Conservation (phyloP, 768 basidiomycete species). For the Paxillus involutus region DNA sequence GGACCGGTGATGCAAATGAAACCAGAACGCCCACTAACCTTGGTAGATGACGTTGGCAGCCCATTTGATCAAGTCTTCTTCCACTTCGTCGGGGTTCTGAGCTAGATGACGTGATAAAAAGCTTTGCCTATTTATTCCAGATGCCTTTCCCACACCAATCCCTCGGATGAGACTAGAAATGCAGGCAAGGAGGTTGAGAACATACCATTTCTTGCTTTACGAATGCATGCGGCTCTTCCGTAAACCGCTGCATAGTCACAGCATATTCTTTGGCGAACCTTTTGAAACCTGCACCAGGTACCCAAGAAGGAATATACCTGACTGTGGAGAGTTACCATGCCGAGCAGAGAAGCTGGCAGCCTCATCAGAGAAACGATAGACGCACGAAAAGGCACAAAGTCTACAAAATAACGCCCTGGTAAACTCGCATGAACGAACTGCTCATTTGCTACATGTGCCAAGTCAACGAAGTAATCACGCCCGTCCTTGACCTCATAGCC, state of each 20-base stretch:
- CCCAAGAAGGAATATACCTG: conserved; percentile 26
- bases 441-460: conserved; percentile 21
- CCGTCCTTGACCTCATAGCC: conserved; percentile 31
- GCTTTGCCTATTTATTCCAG: neutral
- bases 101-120: neutral
- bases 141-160: neutral
- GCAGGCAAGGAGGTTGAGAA: neutral
- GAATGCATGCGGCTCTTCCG: conserved; percentile 42
- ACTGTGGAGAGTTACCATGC: conserved; percentile 7
- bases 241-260: conserved; percentile 36
- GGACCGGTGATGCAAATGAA: no score
- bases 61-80: conserved; percentile 6
- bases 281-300: conserved; percentile 34
- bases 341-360: no score
- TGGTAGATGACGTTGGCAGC: neutral
- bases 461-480: conserved; percentile 31
- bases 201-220: conserved; percentile 46
- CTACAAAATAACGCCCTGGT: conserved; percentile 5
- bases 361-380: neutral
- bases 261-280: conserved; percentile 23
- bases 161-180: conserved; percentile 6
- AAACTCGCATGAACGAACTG: conserved; percentile 6
- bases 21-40: neutral
- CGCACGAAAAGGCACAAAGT: conserved; percentile 11
- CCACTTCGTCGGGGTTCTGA: neutral